Base-by-base conservation (phyloP, 2,329 filamentous ascomycete species). In the Aspergillus quadricinctus region DNA sequence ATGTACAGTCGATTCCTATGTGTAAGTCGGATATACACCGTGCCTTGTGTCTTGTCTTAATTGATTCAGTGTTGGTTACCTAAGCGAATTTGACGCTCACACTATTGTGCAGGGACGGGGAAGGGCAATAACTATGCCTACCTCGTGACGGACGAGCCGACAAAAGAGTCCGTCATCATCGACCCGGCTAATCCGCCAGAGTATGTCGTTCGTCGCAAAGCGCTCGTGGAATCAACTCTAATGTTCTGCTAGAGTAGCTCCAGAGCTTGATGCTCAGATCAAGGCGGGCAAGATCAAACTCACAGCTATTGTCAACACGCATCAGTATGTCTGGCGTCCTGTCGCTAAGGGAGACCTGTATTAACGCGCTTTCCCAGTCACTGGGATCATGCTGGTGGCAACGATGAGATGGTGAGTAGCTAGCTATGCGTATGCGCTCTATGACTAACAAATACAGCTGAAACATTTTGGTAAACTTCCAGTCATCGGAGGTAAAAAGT, bases 351-450 rank as follows among this genome's bases (percentile, higher is more conserved):
- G n/a, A 31, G n/a, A 49, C 21, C 40, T 3, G 46, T 43, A n/a
- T 50, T 67, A 45, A 66, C 23, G 52, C 40, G 31, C 48, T 29
- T 6, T 49, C 11, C 25, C 59, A 96, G 92, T 71, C 94, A 99
- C 72, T 88, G 88, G 80, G 94, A 99, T 64, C 94, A 99, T 75
- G 88, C 94, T 0, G 94, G 94, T 61, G 94, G 94, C 8, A 99
- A 99, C 73, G 82, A 83, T 56, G 86, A 92, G 66, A 81, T 96
- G 61, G 90, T 92, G 76, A 68, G 79, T 64, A 52, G 57, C 17
- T 31, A 21, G 40, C n/a, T 17, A 35, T 25, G 8, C 51, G 55
- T 41, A 57, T 14, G 19, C 5, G 21, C 19, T 23, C 28, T 21
- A 11, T 10, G 25, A 31, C 51, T 58, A 52, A 58, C 29, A 17